These are phyloP conservation scores for Penicillium angulare DNA, from an alignment of 495 filamentous ascomycete species.

Conservation along the genomic window DNA sequence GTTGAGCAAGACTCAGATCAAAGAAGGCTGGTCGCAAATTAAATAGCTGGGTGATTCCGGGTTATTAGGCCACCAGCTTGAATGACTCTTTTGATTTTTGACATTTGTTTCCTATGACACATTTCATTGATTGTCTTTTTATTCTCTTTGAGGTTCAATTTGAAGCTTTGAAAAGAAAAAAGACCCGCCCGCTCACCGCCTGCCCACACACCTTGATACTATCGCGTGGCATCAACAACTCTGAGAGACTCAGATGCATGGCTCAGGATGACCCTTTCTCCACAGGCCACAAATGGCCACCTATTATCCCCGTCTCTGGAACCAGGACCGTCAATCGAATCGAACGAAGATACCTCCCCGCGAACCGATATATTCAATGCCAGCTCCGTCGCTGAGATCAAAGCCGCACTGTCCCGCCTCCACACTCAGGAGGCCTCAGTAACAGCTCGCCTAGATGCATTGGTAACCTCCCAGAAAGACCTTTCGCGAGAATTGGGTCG, in stretches of 20 bases:
- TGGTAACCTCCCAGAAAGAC: slow-evolving; percentile 78
- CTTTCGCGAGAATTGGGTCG: slow-evolving; percentile 78
- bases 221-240: slow-evolving; percentile 23
- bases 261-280: slow-evolving; percentile 16
- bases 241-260: not conserved
- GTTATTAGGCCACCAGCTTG: not conserved
- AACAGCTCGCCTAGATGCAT: slow-evolving; percentile 67
- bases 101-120: too few relatives aligned
- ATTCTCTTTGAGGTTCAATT: not conserved
- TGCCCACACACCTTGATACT: slow-evolving; percentile 10
- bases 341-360: slow-evolving; percentile 8
- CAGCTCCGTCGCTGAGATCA: slow-evolving; percentile 74
- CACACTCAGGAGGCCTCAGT: slow-evolving; percentile 72
- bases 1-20: slow-evolving; percentile 1
- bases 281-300: slow-evolving; percentile 29
- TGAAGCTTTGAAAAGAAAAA: slow-evolving; percentile 5
- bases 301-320: slow-evolving; percentile 8
- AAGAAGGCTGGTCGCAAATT: not conserved
- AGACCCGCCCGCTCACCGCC: slow-evolving; percentile 6
- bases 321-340: slow-evolving; percentile 8
- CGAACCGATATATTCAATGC: slow-evolving; percentile 61
- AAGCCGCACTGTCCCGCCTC: slow-evolving; percentile 68
- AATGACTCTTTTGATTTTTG: not conserved
- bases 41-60: not conserved
- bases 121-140: too few relatives aligned